Conservation (phyloP, 2,329 filamentous ascomycete genomes). For the Hymenoscyphus albidus region DNA sequence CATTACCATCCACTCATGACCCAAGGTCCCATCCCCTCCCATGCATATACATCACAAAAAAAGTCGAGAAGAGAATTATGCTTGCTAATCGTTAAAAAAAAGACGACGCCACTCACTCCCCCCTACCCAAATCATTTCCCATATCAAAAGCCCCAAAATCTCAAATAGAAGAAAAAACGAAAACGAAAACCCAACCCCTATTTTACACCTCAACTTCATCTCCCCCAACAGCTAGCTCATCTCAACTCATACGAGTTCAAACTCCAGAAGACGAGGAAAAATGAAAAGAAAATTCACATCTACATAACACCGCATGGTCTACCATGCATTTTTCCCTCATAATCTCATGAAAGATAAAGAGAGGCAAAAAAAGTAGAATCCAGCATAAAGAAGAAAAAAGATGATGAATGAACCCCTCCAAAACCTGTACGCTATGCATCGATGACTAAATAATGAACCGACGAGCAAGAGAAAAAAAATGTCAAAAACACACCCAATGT, state of each 20-base stretch:
- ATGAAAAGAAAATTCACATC: conserved; percentile 2
- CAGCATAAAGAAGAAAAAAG: not conserved
- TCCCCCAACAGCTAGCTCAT: not conserved
- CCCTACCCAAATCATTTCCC: conserved; percentile 1
- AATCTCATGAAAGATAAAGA: conserved; percentile 3
- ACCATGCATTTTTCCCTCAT: conserved; percentile 8
- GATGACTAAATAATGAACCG: conserved; percentile 15
- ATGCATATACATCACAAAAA: not conserved
- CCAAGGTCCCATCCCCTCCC: not conserved
- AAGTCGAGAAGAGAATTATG: not conserved
- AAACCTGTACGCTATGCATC: conserved; percentile 27
- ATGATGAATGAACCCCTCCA: conserved; percentile 18
- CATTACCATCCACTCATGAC: not conserved
- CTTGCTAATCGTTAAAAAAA: conserved; percentile 11
- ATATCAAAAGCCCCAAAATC: conserved; percentile 3
- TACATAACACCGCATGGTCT: conserved; percentile 10
- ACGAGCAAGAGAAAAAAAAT: conserved; percentile 7
- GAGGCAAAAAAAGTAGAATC: not conserved
- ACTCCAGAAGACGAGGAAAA: conserved; percentile 4
- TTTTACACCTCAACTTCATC: conserved; percentile 15
- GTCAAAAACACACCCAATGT: not conserved
- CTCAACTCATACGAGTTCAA: not conserved
- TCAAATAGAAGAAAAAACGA: conserved; percentile 3
- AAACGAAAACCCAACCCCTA: conserved; percentile 9
- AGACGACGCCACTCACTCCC: not conserved